Conservation (phyloP, 1,139 yeast species). For the Blastobotrys arbuscula region DNA sequence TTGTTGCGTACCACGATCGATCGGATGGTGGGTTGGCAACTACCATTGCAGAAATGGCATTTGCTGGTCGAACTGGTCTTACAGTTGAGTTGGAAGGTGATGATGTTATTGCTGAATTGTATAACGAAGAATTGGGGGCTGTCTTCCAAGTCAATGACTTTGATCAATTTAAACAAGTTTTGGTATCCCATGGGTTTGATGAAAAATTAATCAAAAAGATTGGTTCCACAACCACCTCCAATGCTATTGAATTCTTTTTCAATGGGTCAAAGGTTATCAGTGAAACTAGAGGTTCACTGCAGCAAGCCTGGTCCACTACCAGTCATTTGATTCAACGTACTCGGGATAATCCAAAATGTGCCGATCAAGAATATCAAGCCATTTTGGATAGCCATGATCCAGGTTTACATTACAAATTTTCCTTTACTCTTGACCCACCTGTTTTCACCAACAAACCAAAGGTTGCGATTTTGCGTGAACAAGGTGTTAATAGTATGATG, state of each 20-base stretch:
- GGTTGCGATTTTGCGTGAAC: slow-evolving; percentile 96
- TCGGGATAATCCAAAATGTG: slow-evolving; percentile 90
- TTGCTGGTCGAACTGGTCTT: slow-evolving; percentile 89
- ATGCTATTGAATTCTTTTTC: slow-evolving; percentile 44
- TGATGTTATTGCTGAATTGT: slow-evolving; percentile 40
- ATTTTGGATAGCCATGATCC: slow-evolving; percentile 82
- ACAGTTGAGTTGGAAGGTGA: slow-evolving; percentile 37
- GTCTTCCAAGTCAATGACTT: slow-evolving; percentile 80
- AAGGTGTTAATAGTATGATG: slow-evolving; percentile 97
- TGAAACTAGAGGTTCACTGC: slow-evolving; percentile 63
- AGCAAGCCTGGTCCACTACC: slow-evolving; percentile 81
- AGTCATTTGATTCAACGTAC: slow-evolving; percentile 85
- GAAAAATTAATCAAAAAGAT: slow-evolving; percentile 52
- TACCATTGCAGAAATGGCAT: slow-evolving; percentile 90
- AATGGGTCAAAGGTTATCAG: slow-evolving; percentile 46
- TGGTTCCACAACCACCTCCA: slow-evolving; percentile 55
- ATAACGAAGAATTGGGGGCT: slow-evolving; percentile 93
- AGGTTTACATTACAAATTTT: slow-evolving; percentile 76
- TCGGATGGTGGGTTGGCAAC: slow-evolving; percentile 95
- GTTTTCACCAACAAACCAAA: slow-evolving; percentile 54
- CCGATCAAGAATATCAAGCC: slow-evolving; percentile 75
- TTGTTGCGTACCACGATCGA: slow-evolving; percentile 90
- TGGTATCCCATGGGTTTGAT: slow-evolving; percentile 55
- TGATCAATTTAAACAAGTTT: slow-evolving; percentile 49
- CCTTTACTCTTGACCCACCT: slow-evolving; percentile 44